Conservation (phyloP, 2,329 filamentous ascomycete genomes). For the Neonectria hederae region DNA sequence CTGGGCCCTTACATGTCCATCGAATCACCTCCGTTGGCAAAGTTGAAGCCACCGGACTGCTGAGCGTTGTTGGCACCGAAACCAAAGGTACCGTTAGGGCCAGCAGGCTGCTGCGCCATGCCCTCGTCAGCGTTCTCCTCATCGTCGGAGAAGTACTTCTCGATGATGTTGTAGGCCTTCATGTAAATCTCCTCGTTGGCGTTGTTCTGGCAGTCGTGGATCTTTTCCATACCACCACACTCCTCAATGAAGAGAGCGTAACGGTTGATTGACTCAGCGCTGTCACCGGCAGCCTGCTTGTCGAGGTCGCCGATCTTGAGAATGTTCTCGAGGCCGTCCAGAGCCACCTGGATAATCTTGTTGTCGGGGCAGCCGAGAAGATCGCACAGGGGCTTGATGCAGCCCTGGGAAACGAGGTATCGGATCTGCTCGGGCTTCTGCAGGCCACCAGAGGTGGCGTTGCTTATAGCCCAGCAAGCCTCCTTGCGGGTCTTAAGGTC, state of each 20-base stretch:
- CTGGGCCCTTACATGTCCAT: constrained; percentile 68
- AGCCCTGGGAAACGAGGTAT: constrained; percentile 91
- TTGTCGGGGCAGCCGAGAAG: constrained; percentile 96
- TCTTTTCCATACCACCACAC: constrained; percentile 99
- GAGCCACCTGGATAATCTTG: constrained; percentile 99
- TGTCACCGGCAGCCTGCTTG: constrained; percentile 85
- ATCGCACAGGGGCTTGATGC: constrained; percentile 97
- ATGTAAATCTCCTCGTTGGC: constrained; percentile 99
- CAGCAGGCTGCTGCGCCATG: constrained; percentile 73
- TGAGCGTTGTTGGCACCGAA: constrained; percentile 72
- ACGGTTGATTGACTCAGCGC: constrained; percentile 85
- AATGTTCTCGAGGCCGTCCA: constrained; percentile 98
- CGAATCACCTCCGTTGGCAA: constrained; percentile 75
- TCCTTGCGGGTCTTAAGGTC: constrained; percentile 99
- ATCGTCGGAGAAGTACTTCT: constrained; percentile 99
- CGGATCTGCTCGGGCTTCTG: constrained; percentile 99
- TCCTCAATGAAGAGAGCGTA: constrained; percentile 99
- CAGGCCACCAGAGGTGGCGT: constrained; percentile 94
- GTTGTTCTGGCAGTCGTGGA: constrained; percentile 99
- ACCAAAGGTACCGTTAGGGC: constrained; percentile 78
- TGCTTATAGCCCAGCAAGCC: constrained; percentile 99
- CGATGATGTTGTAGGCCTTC: constrained; percentile 99
- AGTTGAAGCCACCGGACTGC: constrained; percentile 90
- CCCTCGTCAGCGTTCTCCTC: constrained; percentile 90
- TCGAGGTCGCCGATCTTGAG: constrained; percentile 99